Base-by-base conservation (phyloP, 805 yeast species). In the Saccharomycopsis fibuligera region DNA sequence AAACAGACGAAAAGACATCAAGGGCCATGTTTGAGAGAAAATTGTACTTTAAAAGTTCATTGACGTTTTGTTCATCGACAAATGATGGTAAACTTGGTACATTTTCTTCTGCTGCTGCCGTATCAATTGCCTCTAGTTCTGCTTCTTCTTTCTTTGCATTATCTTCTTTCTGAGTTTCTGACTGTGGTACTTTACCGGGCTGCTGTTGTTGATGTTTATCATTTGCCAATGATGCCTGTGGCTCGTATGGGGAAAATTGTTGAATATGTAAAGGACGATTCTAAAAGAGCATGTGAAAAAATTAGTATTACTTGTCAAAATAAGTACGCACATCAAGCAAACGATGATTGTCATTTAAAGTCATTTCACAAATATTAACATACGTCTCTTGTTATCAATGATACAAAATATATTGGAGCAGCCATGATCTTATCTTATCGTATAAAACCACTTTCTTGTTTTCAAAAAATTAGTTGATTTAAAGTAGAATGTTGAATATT, bases 1-100 rank as follows among this genome's bases (percentile, higher is more conserved):
- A 66, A 3, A 74, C 70, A 2, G 84, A 76, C 30, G 79, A 70
- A 58, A 83, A 81, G 19, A 81, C 74, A 61, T 83, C 90, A 22
- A 83, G 65, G 4, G 88, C 79, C 83, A 83, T 82, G 59, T 83
- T 87, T n/a, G 86, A 75, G 27, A 83, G 66, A 56, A 83, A 83
- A 58, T 83, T 81, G 65, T 79, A 81, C 56, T 81, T 79, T 27
- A 82, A 64, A 47, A 76, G 64, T 50, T 68, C 69, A 55, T 78
- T 73, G 40, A 72, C 68, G 35, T 63, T 59, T 36, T 54, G 53
- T 30, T 60, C 64, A 37, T 58, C 61, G 3, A 60, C 45, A 37
- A 60, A 58, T n/a, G 59, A 51, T n/a, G 49, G 42, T 17, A 44
- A 16, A 3, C 17, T 19, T 16, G 31, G 25, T 19, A 17, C 14